A percentile compares a stretch with the other conserved stretches of the same genome.
phyloP scores from a whole-genome alignment of 139 green algal species.

The Chloropicon primus region DNA sequence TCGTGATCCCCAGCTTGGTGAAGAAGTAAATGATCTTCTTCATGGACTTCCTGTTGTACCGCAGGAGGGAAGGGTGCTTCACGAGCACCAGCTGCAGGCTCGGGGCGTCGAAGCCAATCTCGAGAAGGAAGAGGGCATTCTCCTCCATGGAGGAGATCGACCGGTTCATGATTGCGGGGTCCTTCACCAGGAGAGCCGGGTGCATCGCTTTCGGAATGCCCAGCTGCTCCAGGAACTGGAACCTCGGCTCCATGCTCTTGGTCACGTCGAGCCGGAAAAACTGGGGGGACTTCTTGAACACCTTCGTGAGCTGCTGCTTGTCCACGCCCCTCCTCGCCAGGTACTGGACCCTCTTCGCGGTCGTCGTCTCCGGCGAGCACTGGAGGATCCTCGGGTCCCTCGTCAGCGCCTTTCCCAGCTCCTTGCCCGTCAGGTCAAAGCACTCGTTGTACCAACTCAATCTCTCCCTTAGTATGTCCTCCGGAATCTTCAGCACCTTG shows the following conservation, averaged over 20 bases:
- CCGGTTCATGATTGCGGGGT: neutral
- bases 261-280: neutral
- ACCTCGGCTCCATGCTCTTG: neutral
- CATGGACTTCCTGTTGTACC: neutral
- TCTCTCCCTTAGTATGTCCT: neutral
- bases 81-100: neutral
- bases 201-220: neutral
- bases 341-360: neutral
- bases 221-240: neutral
- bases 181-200: neutral
- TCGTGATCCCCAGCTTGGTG: neutral
- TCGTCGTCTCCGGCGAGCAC: neutral
- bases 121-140: neutral
- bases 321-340: neutral
- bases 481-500: neutral
- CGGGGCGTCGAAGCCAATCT: neutral
- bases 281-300: neutral
- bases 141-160: neutral
- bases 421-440: neutral
- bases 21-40: neutral
- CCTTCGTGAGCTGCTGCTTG: neutral
- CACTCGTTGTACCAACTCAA: neutral
- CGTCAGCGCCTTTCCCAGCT: neutral
- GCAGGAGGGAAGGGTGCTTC: neutral
- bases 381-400: neutral